phyloP scores from a whole-genome alignment of 139 green algal species.

The Chlamydomonas schloesseri region DNA sequence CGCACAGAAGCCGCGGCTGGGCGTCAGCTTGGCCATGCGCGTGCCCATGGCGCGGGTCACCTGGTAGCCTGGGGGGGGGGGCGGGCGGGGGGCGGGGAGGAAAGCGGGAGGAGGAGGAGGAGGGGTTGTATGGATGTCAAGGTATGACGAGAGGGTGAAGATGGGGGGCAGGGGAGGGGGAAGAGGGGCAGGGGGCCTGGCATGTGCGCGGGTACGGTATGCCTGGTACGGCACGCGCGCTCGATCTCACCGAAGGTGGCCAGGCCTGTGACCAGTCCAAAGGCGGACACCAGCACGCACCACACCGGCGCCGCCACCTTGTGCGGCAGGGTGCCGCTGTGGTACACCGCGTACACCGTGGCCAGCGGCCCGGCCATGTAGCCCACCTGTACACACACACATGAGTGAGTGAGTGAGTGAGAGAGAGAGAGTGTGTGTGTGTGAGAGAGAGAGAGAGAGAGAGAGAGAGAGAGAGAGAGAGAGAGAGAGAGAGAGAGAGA shows the following conservation, averaged over 20 bases:
- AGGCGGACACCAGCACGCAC: constrained; percentile 58
- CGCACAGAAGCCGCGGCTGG: constrained; percentile 71
- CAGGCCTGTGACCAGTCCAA: constrained; percentile 66
- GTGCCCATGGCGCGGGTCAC: constrained; percentile 72
- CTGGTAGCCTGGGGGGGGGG: constrained; percentile 53
- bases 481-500: too few relatives aligned
- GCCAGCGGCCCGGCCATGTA: constrained; percentile 65
- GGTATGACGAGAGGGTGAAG: not conserved
- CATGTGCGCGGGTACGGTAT: too few relatives aligned
- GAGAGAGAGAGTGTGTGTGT: too few relatives aligned
- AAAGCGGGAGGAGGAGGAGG: too few relatives aligned
- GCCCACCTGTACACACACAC: too few relatives aligned
- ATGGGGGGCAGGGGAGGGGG: too few relatives aligned
- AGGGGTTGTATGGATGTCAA: not conserved
- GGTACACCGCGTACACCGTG: constrained; percentile 60
- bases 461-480: too few relatives aligned
- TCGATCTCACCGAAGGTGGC: constrained; percentile 58
- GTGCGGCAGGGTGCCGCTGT: constrained; percentile 44
- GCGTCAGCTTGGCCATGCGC: constrained; percentile 72
- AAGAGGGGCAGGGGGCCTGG: too few relatives aligned
- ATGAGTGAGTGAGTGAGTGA: too few relatives aligned
- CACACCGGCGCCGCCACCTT: constrained; percentile 54
- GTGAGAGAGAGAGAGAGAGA: too few relatives aligned
- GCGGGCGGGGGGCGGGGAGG: not conserved
- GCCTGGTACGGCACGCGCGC: too few relatives aligned